A percentile compares a stretch with the other conserved stretches of the same genome.
Evolutionary conservation across 2,329 filamentous ascomycete species (phyloP).

Genomic region (Sphaerulina musiva): DNA sequence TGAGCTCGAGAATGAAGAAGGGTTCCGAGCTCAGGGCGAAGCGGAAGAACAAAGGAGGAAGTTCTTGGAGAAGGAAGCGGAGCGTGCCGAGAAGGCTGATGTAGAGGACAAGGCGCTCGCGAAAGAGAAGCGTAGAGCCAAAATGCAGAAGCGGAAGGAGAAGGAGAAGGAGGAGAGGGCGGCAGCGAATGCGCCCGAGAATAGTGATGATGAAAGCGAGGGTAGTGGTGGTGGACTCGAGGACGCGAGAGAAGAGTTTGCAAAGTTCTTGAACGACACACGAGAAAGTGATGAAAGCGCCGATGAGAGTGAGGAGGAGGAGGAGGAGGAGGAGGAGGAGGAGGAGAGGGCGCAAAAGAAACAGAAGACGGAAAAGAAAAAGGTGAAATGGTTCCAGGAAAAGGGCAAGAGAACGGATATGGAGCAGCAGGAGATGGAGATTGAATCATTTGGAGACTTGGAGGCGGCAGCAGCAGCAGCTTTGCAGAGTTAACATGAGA

Average conservation of each 20-base stretch:
- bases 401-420: slow-evolving; percentile 51
- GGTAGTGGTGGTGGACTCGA: slow-evolving; percentile 22
- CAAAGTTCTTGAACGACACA: slow-evolving; percentile 39
- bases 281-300: slow-evolving; percentile 27
- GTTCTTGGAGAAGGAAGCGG: slow-evolving; percentile 71
- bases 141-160: slow-evolving; percentile 66
- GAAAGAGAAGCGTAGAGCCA: slow-evolving; percentile 71
- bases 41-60: slow-evolving; percentile 67
- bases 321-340: slow-evolving; percentile 33
- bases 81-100: slow-evolving; percentile 68
- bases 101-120: slow-evolving; percentile 73
- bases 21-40: slow-evolving; percentile 67
- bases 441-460: slow-evolving; percentile 71
- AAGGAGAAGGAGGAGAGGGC: slow-evolving; percentile 44
- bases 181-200: not conserved
- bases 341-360: too few species aligned
- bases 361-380: slow-evolving; percentile 39
- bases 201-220: slow-evolving; percentile 17
- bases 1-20: slow-evolving; percentile 77
- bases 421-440: slow-evolving; percentile 52
- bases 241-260: slow-evolving; percentile 37
- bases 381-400: slow-evolving; percentile 74
- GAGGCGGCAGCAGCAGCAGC: slow-evolving; percentile 61
- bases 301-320: slow-evolving; percentile 38
- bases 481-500: not conserved